phyloP scores from a whole-genome alignment of 257 asterid species.

The Solanum dulcamara region DNA sequence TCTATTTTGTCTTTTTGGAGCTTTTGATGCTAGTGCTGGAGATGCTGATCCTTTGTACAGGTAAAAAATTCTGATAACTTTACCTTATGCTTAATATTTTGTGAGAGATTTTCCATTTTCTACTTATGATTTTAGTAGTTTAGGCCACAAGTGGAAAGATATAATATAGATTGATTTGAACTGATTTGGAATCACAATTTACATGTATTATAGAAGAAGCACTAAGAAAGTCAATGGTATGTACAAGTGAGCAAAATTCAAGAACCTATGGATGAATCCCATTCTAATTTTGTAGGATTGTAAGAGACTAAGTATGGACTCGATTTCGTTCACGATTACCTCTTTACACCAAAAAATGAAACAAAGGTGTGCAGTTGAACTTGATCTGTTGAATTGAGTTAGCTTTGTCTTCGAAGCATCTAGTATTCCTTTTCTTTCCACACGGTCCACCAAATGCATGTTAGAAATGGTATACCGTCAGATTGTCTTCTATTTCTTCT shows the following conservation, averaged over 20 bases:
- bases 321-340: not conserved
- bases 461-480: not conserved
- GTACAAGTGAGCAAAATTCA: not conserved
- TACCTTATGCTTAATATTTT: not conserved
- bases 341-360: not conserved
- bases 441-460: not conserved
- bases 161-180: not conserved
- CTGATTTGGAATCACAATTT: not conserved
- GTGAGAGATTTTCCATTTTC: not conserved
- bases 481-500: not conserved
- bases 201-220: not conserved
- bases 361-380: not conserved
- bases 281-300: not conserved
- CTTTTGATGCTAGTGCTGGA: constrained; percentile 31
- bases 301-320: not conserved
- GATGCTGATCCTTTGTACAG: constrained; percentile 30
- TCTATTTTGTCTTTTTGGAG: constrained; percentile 16
- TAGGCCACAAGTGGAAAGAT: not conserved
- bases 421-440: not conserved
- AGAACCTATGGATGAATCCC: not conserved
- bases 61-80: not conserved
- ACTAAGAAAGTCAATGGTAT: not conserved
- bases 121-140: not conserved
- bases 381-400: not conserved
- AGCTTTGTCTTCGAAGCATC: not conserved